Percentiles rank a stretch among this genome's conserved stretches.
Conservation (phyloP, 1,284 basidiomycete genomes). For the Garcileccinum viscosum region DNA sequence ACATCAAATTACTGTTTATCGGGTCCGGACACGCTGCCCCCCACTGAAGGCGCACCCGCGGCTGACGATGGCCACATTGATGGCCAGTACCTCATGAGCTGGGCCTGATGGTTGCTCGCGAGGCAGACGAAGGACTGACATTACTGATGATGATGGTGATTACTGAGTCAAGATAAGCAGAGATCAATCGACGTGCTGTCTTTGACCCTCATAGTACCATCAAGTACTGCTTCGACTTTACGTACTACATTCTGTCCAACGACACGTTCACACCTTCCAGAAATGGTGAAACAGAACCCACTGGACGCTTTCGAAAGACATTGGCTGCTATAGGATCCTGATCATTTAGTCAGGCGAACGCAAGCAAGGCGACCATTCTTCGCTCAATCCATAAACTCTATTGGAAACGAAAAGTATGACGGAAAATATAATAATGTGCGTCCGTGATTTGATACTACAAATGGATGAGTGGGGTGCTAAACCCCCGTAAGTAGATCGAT, state of each 20-base stretch:
- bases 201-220: not conserved
- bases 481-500: not conserved
- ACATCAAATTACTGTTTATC: too few species aligned
- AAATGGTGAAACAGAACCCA: not conserved
- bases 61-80: not conserved
- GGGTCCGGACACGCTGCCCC: not conserved
- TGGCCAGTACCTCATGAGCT: not conserved
- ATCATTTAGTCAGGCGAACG: not conserved
- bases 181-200: not conserved
- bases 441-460: not conserved
- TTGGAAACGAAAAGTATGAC: not conserved
- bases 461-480: not conserved
- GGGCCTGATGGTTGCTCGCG: too few species aligned
- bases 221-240: not conserved
- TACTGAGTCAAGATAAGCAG: not conserved
- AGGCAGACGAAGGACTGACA: too few species aligned
- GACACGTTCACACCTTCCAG: not conserved
- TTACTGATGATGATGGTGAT: too few species aligned
- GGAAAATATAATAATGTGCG: not conserved
- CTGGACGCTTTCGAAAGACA: not conserved
- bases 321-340: not conserved
- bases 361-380: not conserved
- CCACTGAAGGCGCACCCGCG: not conserved
- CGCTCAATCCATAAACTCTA: not conserved
- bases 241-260: not conserved